Evolutionary conservation across 2,329 filamentous ascomycete genomes (phyloP).

Genomic region (Penicillium brasilianum): DNA sequence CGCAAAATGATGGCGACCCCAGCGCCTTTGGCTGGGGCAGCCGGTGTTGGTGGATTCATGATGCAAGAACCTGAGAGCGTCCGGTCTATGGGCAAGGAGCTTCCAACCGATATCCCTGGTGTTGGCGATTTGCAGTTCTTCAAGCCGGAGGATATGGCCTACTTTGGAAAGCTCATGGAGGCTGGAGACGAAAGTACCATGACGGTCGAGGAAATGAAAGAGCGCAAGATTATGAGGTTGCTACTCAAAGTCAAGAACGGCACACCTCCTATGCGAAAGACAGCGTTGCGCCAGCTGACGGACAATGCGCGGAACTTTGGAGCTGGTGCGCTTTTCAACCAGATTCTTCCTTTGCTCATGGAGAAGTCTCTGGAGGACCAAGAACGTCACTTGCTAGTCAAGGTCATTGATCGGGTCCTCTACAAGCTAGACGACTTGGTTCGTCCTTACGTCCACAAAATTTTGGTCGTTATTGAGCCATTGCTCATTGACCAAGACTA

Average conservation of each 20-base stretch:
- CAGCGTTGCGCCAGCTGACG: slow-evolving; percentile 92
- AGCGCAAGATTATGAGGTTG: slow-evolving; percentile 97
- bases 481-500: slow-evolving; percentile 99
- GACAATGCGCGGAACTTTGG: slow-evolving; percentile 97
- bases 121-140: slow-evolving; percentile 97
- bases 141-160: slow-evolving; percentile 98
- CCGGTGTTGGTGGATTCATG: slow-evolving; percentile 80
- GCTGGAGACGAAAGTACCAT: slow-evolving; percentile 89
- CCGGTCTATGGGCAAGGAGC: slow-evolving; percentile 81
- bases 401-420: slow-evolving; percentile 96
- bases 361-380: slow-evolving; percentile 98
- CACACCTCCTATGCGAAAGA: slow-evolving; percentile 98
- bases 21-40: slow-evolving; percentile 64
- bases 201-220: slow-evolving; percentile 93
- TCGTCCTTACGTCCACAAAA: slow-evolving; percentile 96
- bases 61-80: slow-evolving; percentile 93
- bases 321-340: slow-evolving; percentile 91
- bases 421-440: slow-evolving; percentile 99
- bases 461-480: slow-evolving; percentile 98
- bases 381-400: slow-evolving; percentile 96
- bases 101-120: slow-evolving; percentile 93
- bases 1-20: slow-evolving; percentile 77
- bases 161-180: slow-evolving; percentile 97
- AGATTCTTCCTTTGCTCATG: slow-evolving; percentile 96
- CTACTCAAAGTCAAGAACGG: slow-evolving; percentile 99